Percentiles rank a stretch among this genome's conserved stretches.
Evolutionary conservation across 225 moss, liverwort and hornwort species (phyloP).

Genomic region (Straminergon stramineum): DNA sequence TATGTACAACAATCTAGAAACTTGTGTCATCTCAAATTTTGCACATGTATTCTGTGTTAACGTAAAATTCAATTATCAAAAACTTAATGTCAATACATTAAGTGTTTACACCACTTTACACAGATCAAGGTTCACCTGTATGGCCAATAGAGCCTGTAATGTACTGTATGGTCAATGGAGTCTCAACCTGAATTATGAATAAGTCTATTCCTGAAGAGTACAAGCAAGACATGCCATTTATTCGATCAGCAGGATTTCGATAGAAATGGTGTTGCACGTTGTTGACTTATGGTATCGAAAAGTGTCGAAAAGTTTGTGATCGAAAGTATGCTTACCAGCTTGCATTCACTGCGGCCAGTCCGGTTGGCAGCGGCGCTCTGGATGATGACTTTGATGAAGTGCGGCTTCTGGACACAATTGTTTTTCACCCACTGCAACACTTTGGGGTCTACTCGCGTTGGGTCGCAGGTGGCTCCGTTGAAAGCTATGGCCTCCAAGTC

Average conservation of each 20-base stretch:
- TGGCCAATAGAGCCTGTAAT: background rate
- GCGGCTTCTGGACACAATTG: background rate
- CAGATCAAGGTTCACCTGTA: background rate
- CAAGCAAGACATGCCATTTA: background rate
- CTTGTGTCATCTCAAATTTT: background rate
- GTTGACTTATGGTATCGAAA: background rate
- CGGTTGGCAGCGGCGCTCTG: background rate
- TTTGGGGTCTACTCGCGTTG: constrained; percentile 12
- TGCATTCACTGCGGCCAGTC: background rate
- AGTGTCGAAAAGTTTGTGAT: background rate
- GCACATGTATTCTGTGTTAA: background rate
- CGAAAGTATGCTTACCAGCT: background rate
- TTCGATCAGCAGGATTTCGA: background rate
- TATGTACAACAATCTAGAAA: background rate
- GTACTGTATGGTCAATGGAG: background rate
- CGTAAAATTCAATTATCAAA: background rate
- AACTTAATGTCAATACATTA: background rate
- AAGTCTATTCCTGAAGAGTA: background rate
- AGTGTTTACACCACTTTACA: background rate
- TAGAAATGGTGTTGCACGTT: background rate
- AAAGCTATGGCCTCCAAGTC: constrained; percentile 19
- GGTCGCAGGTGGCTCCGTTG: constrained; percentile 10
- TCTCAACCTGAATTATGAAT: background rate
- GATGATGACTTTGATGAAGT: constrained; percentile 22
- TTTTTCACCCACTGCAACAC: constrained; percentile 11